These are phyloP conservation scores for Wickerhamomyces bovis DNA, from an alignment of 805 yeast genomes.

Conservation along the genomic window DNA sequence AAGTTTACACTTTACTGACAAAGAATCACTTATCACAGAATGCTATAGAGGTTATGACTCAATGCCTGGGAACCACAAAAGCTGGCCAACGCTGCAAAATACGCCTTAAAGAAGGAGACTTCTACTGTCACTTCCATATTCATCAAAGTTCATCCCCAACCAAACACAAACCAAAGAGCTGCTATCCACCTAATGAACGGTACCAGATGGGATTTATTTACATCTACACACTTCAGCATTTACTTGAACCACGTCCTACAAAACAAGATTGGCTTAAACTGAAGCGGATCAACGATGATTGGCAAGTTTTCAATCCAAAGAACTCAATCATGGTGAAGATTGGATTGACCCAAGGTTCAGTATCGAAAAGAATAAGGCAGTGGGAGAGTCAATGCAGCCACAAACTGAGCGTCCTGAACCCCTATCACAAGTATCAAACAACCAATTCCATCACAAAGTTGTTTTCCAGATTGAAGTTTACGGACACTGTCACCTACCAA, in stretches of 20 bases:
- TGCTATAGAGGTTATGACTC: constrained; percentile 1
- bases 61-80: constrained; percentile 18
- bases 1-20: too few species aligned
- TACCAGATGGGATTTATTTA: constrained; percentile 19
- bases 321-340: constrained; percentile 18
- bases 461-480: constrained; percentile 6
- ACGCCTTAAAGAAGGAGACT: neutral
- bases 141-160: constrained; percentile 1
- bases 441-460: constrained; percentile 1
- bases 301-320: constrained; percentile 18
- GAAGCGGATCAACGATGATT: constrained; percentile 1
- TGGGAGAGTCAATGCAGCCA: constrained; percentile 24
- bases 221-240: constrained; percentile 20
- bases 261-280: constrained; percentile 19
- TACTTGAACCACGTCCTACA: constrained; percentile 10
- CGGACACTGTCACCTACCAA: neutral
- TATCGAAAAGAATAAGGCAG: constrained; percentile 14
- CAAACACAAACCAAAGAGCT: neutral
- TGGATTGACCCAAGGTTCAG: constrained; percentile 21
- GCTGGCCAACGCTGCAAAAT: constrained; percentile 12
- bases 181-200: neutral
- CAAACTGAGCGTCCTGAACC: constrained; percentile 11
- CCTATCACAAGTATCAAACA: constrained; percentile 3
- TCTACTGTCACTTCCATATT: constrained; percentile 16
- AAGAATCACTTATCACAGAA: too few species aligned